Conservation (phyloP, 179 eudicot species). For the Silene vulgaris region DNA sequence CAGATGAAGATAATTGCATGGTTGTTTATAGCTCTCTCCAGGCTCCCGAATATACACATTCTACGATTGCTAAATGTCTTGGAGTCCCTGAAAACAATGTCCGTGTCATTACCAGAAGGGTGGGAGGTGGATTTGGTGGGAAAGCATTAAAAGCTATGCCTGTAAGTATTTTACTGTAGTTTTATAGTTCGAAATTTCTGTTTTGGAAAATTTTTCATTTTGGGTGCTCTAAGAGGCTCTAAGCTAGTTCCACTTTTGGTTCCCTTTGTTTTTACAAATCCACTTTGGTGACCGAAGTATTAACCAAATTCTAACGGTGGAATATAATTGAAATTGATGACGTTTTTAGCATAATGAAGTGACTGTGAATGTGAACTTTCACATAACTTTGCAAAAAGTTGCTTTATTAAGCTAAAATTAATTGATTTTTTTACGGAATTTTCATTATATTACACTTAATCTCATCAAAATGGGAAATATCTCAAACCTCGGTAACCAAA, state of each 20-base stretch:
- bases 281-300: not conserved
- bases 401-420: not conserved
- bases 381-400: not conserved
- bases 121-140: slow-evolving; percentile 98
- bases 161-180: slow-evolving; percentile 43
- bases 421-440: not conserved
- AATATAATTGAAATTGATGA: not conserved
- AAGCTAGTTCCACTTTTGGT: not conserved
- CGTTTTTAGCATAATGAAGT: not conserved
- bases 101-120: slow-evolving; percentile 87
- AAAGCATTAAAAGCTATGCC: slow-evolving; percentile 73
- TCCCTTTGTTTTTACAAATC: not conserved
- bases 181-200: too few relatives aligned
- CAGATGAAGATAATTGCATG: slow-evolving; percentile 97
- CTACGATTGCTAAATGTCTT: slow-evolving; percentile 62
- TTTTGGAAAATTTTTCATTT: not conserved
- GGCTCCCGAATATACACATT: slow-evolving; percentile 62
- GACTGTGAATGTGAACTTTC: not conserved
- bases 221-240: not conserved
- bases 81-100: slow-evolving; percentile 80
- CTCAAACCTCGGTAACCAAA: too few relatives aligned
- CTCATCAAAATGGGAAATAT: not conserved
- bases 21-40: slow-evolving; percentile 77
- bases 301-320: not conserved
- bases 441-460: not conserved